Conservation (phyloP, 148 eudicot genomes). For the Limonium bicolor region DNA sequence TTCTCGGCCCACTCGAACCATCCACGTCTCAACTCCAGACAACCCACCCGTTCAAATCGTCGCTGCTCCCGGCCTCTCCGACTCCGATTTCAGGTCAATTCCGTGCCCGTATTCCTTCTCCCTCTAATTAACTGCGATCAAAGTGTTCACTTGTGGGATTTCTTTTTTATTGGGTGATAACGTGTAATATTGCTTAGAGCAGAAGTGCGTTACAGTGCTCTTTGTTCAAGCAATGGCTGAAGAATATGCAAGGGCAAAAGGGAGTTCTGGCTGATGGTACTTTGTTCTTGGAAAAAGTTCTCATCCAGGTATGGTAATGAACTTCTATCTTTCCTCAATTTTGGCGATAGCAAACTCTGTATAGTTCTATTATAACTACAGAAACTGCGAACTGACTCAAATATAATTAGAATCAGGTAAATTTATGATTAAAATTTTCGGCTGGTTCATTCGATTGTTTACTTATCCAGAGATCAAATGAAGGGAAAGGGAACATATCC, state of each 20-base stretch:
- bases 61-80: slow-evolving; percentile 71
- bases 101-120: background rate
- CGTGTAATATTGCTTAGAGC: slow-evolving; percentile 3
- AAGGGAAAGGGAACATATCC: no score
- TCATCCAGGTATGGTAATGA: slow-evolving; percentile 51
- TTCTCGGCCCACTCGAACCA: slow-evolving; percentile 34
- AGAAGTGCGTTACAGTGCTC: slow-evolving; percentile 79
- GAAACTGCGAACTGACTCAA: no score
- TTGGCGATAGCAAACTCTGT: background rate
- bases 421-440: no score
- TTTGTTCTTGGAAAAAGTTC: slow-evolving; percentile 56
- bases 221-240: slow-evolving; percentile 86
- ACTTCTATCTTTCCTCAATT: background rate
- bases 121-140: background rate
- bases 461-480: no score
- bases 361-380: no score
- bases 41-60: slow-evolving; percentile 32
- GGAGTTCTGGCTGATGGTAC: slow-evolving; percentile 55
- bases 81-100: slow-evolving; percentile 58
- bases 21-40: slow-evolving; percentile 40
- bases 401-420: no score
- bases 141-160: background rate
- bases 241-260: slow-evolving; percentile 53
- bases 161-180: background rate
- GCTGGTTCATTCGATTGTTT: no score